These are phyloP conservation scores for Apiospora hydei DNA, from an alignment of 2,329 filamentous ascomycete species.

Conservation along the genomic window DNA sequence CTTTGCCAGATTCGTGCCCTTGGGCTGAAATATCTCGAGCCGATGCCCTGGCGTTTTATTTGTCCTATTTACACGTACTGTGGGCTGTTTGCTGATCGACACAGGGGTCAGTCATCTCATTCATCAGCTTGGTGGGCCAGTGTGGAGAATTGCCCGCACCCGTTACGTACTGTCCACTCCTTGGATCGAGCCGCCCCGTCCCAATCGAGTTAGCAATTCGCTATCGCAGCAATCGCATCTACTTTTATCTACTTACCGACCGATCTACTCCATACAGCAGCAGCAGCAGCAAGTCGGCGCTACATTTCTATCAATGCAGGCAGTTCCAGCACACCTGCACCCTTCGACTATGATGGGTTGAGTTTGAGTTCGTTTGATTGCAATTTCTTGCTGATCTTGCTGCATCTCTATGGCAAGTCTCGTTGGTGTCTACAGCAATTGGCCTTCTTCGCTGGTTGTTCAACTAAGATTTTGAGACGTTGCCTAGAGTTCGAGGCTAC, in stretches of 20 bases:
- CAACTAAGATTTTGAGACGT: background rate
- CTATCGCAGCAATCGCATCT: background rate
- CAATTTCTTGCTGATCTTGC: no score
- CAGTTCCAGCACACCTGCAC: background rate
- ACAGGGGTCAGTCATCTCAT: background rate
- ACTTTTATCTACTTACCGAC: background rate
- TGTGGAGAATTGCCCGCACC: background rate
- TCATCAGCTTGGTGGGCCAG: background rate
- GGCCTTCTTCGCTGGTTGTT: background rate
- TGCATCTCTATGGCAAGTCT: background rate
- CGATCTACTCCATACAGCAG: background rate
- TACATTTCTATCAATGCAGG: background rate
- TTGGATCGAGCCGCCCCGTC: background rate
- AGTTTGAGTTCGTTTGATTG: no score
- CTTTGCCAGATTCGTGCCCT: background rate
- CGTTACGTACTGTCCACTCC: background rate
- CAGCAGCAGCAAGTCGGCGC: no score
- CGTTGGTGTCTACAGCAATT: no score
- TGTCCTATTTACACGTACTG: background rate
- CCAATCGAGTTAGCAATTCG: constrained; percentile 16
- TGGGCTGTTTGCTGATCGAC: background rate
- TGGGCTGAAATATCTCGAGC: background rate
- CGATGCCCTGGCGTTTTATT: background rate
- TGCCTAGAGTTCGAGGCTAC: background rate
- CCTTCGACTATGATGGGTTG: background rate